Conservation (phyloP, 768 basidiomycete species). For the Rubroboletus satanas region DNA sequence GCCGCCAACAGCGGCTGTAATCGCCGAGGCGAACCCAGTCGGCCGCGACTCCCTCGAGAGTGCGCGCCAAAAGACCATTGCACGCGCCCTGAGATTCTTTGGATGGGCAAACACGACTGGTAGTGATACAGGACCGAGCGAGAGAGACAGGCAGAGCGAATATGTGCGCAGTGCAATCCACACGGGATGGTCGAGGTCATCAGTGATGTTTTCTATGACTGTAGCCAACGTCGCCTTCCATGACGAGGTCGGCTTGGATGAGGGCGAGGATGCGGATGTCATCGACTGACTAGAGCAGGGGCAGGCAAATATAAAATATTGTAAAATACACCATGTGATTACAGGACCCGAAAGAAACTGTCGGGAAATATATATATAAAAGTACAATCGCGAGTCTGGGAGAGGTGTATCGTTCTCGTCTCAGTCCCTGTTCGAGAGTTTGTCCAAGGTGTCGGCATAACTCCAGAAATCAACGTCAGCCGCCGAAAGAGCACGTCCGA, state of each 20-base stretch:
- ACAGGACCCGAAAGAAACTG: neutral
- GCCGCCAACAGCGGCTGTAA: constrained; percentile 61
- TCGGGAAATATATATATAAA: neutral
- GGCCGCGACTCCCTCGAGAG: constrained; percentile 54
- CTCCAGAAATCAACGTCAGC: constrained; percentile 67
- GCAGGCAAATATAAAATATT: neutral
- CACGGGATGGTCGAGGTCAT: constrained; percentile 46
- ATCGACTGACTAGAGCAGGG: neutral
- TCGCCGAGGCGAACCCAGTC: constrained; percentile 67
- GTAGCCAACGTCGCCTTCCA: neutral
- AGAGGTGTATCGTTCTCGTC: neutral
- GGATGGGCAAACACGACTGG: constrained; percentile 43
- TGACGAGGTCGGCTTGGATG: neutral
- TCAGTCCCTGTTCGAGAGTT: constrained; percentile 2
- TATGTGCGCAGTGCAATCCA: constrained; percentile 67
- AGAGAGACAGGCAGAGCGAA: constrained; percentile 57
- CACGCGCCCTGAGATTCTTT: constrained; percentile 20
- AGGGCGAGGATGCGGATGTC: constrained; percentile 2
- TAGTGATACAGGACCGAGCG: constrained; percentile 61
- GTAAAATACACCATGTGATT: constrained; percentile 6
- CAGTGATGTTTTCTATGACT: constrained; percentile 8
- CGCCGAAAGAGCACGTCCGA: constrained; percentile 29
- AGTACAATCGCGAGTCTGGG: neutral
- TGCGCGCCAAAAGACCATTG: constrained; percentile 27
- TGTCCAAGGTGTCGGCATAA: constrained; percentile 36